Conservation (phyloP, 495 filamentous ascomycete genomes). For the Chaetomium cochliodes region DNA sequence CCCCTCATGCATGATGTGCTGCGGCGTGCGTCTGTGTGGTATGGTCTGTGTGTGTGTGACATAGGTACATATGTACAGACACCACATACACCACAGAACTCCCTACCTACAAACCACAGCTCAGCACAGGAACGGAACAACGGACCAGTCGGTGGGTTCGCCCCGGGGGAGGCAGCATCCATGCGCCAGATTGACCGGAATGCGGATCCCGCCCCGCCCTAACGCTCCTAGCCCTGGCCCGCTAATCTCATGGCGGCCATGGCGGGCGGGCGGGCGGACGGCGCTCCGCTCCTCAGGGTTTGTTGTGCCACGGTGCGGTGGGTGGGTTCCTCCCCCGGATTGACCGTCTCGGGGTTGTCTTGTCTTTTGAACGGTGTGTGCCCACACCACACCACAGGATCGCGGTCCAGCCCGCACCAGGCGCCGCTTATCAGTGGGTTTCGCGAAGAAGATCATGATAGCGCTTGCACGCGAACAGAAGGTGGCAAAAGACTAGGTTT, state of each 20-base stretch:
- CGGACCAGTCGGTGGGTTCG: slow-evolving; percentile 8
- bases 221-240: not conserved
- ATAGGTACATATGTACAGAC: too few relatives aligned
- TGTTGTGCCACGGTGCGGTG: too few relatives aligned
- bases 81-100: too few relatives aligned
- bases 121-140: not conserved
- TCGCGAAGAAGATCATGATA: slow-evolving; percentile 2
- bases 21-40: too few relatives aligned
- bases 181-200: slow-evolving; percentile 13
- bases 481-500: not conserved
- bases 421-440: slow-evolving; percentile 15
- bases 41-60: too few relatives aligned
- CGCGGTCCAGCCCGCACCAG: slow-evolving; percentile 12
- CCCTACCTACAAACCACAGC: too few relatives aligned
- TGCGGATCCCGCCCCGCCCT: slow-evolving; percentile 6
- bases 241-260: not conserved
- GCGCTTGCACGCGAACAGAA: slow-evolving; percentile 15
- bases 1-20: not conserved
- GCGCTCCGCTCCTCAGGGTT: not conserved
- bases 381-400: too few relatives aligned
- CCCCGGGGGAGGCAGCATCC: slow-evolving; percentile 3
- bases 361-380: too few relatives aligned
- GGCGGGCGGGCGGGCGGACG: too few relatives aligned
- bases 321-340: not conserved
- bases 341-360: not conserved